These are phyloP conservation scores for Wickerhamomyces sp. DNA, from an alignment of 1,139 yeast species.

Conservation along the genomic window DNA sequence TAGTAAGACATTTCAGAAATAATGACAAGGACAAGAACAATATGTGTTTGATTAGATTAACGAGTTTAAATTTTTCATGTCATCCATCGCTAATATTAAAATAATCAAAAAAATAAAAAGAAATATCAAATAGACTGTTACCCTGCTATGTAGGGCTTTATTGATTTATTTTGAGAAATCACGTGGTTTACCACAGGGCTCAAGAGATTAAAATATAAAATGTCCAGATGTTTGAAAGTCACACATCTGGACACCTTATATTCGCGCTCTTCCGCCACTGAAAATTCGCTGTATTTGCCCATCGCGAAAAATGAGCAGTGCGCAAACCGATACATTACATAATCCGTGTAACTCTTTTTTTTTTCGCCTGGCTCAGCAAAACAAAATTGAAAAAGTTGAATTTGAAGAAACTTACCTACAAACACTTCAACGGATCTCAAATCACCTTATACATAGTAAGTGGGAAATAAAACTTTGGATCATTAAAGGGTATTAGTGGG, in stretches of 20 bases:
- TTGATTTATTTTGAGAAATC: too few species aligned
- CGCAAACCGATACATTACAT: conserved; percentile 1
- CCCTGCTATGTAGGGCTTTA: conserved; percentile 1
- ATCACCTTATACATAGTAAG: conserved; percentile 3
- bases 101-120: not conserved
- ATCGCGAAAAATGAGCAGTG: not conserved
- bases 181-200: not conserved
- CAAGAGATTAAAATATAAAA: too few species aligned
- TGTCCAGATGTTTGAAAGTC: conserved; percentile 3
- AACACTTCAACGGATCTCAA: not conserved
- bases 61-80: too few species aligned
- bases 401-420: not conserved
- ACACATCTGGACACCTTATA: conserved; percentile 10
- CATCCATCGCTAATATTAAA: too few species aligned
- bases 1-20: conserved; percentile 48
- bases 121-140: too few species aligned
- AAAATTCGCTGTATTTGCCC: not conserved
- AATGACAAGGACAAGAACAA: not conserved
- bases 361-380: not conserved
- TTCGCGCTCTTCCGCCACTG: not conserved
- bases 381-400: conserved; percentile 1
- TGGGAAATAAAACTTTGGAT: not conserved
- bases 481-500: not conserved
- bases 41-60: too few species aligned
- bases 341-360: conserved; percentile 1